Evolutionary conservation across 2,329 filamentous ascomycete genomes (phyloP).

Genomic region (Calonectria pseudoreteaudii): DNA sequence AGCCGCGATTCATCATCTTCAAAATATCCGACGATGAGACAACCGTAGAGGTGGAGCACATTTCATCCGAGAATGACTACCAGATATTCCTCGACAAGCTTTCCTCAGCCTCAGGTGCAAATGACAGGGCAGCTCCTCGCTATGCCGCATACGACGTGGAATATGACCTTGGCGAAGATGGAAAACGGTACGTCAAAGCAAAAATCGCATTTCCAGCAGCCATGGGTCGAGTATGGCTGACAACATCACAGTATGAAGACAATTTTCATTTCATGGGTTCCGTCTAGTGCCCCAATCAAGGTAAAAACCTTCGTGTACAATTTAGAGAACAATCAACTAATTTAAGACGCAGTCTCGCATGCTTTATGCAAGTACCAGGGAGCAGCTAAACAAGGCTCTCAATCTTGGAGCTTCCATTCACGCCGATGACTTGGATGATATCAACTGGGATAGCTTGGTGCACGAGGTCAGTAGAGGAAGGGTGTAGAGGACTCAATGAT

Average conservation of each 20-base stretch:
- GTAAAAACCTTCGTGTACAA: not conserved
- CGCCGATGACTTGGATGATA: slow-evolving; percentile 26
- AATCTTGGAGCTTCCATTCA: slow-evolving; percentile 32
- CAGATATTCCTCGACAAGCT: slow-evolving; percentile 31
- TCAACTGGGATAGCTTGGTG: slow-evolving; percentile 29
- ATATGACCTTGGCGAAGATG: slow-evolving; percentile 33
- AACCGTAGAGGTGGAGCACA: slow-evolving; percentile 29
- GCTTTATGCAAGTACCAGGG: slow-evolving; percentile 37
- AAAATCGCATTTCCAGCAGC: too few relatives aligned
- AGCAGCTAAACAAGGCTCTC: slow-evolving; percentile 34
- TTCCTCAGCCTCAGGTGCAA: slow-evolving; percentile 11
- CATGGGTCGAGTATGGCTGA: too few relatives aligned
- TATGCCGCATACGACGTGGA: slow-evolving; percentile 36
- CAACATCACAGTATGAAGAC: slow-evolving; percentile 20
- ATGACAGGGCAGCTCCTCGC: slow-evolving; percentile 26
- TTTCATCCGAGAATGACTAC: slow-evolving; percentile 21
- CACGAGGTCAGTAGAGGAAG: slow-evolving; percentile 3
- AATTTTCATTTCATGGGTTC: slow-evolving; percentile 37
- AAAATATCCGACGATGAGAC: slow-evolving; percentile 30
- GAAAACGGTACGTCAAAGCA: slow-evolving; percentile 22
- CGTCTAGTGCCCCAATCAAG: slow-evolving; percentile 27
- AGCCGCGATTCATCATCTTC: slow-evolving; percentile 31
- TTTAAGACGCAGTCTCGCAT: slow-evolving; percentile 25
- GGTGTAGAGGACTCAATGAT: not conserved
- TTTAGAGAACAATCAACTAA: not conserved